A percentile compares a stretch with the other conserved stretches of the same genome.
Evolutionary conservation across 495 filamentous ascomycete species (phyloP).

Genomic region (Xylaria scruposa): DNA sequence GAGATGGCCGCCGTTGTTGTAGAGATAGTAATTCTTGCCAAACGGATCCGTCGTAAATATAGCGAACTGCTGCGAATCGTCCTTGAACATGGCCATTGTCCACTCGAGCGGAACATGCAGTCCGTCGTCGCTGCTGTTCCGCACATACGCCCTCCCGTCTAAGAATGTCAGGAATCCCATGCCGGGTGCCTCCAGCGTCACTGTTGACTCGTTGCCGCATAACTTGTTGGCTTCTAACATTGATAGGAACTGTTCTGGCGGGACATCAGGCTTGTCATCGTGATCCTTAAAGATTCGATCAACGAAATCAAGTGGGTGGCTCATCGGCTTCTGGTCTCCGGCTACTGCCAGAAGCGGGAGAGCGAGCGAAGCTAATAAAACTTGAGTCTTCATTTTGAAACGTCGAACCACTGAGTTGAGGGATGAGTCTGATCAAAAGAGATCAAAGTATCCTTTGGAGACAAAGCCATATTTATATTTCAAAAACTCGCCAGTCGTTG

Average conservation of each 20-base stretch:
- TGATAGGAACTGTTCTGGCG: neutral
- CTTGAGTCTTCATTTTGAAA: neutral
- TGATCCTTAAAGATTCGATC: neutral
- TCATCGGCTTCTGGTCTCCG: neutral
- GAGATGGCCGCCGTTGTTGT: constrained; percentile 1
- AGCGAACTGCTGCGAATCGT: neutral
- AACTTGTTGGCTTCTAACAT: constrained; percentile 9
- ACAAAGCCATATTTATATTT: neutral
- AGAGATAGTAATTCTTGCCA: constrained; percentile 6
- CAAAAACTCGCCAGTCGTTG: neutral
- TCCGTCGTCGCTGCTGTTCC: neutral
- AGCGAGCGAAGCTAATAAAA: neutral
- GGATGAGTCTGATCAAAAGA: neutral
- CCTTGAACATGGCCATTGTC: neutral
- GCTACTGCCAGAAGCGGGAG: neutral
- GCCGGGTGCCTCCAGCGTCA: neutral
- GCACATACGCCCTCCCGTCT: neutral
- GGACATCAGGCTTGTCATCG: neutral
- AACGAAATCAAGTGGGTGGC: constrained; percentile 1
- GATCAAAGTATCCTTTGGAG: neutral
- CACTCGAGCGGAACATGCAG: neutral
- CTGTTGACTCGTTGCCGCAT: constrained; percentile 1
- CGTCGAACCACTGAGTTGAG: neutral
- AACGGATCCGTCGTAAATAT: neutral
- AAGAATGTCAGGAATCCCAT: constrained; percentile 1